These are phyloP conservation scores for Cytospora mali DNA, from an alignment of 2,329 filamentous ascomycete species.

Conservation along the genomic window DNA sequence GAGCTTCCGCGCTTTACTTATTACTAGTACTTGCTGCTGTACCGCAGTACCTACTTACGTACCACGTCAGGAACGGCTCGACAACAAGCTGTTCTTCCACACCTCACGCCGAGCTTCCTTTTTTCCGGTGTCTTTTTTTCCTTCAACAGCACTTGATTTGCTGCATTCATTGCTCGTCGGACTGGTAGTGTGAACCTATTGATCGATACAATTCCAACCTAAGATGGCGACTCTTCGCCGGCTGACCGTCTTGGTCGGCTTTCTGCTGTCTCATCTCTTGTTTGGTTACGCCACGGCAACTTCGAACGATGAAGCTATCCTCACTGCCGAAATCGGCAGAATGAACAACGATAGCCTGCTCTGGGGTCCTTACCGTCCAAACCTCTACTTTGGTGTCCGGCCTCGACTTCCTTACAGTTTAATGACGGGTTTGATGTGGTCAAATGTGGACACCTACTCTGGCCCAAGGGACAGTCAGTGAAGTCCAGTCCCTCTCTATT, in stretches of 20 bases:
- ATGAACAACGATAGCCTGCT: constrained; percentile 80
- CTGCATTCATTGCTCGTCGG: neutral
- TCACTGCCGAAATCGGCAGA: constrained; percentile 53
- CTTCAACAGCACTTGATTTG: neutral
- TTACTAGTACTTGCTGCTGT: too few relatives aligned
- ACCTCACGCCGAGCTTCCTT: neutral
- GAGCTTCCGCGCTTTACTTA: constrained; percentile 13
- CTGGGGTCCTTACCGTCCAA: constrained; percentile 95
- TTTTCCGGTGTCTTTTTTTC: neutral
- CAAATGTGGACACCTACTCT: constrained; percentile 76
- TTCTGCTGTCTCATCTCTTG: constrained; percentile 32
- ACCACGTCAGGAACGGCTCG: neutral
- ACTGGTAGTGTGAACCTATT: neutral
- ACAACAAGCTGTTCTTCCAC: neutral
- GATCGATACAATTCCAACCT: constrained; percentile 20
- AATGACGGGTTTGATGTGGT: constrained; percentile 85
- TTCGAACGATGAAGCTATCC: constrained; percentile 40
- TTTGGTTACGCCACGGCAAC: constrained; percentile 27
- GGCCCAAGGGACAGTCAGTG: constrained; percentile 74
- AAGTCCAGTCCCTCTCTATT: neutral
- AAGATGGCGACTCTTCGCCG: constrained; percentile 33
- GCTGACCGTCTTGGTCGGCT: constrained; percentile 35
- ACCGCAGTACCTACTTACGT: too few relatives aligned
- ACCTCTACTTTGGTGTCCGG: constrained; percentile 89
- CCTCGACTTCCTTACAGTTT: constrained; percentile 81